A percentile compares a stretch with the other conserved stretches of the same genome.
Evolutionary conservation across 148 eudicot genomes (phyloP).

Genomic region (Camellia granthamiana): DNA sequence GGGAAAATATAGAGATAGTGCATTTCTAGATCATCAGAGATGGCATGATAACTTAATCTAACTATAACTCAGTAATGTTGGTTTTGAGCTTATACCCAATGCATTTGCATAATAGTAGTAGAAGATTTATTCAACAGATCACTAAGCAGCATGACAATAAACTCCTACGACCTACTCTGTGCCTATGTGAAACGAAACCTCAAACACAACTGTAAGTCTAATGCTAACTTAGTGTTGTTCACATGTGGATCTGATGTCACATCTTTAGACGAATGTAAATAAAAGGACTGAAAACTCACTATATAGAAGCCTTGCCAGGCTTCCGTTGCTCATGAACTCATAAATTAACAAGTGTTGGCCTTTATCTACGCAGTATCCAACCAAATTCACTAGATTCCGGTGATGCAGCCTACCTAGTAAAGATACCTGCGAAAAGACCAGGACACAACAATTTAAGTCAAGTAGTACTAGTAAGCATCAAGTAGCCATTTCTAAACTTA

Average conservation of each 20-base stretch:
- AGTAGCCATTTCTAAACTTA: background rate
- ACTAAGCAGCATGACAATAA: conserved; percentile 4
- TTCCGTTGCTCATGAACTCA: conserved; percentile 97
- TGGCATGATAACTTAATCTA: background rate
- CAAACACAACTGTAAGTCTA: background rate
- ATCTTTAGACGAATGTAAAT: background rate
- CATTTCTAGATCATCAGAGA: background rate
- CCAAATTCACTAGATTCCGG: conserved; percentile 92
- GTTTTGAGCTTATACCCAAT: background rate
- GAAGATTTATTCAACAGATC: background rate
- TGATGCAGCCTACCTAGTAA: conserved; percentile 92
- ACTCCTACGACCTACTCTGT: background rate
- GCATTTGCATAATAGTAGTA: background rate
- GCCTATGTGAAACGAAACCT: background rate
- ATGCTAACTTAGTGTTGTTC: background rate
- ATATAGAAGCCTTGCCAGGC: conserved; percentile 78
- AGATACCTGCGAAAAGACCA: conserved; percentile 61
- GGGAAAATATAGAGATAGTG: background rate
- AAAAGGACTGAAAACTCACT: conserved; percentile 38
- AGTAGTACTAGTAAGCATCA: background rate
- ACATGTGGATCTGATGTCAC: background rate
- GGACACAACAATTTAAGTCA: background rate
- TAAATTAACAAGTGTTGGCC: conserved; percentile 86
- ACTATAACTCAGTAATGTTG: background rate
- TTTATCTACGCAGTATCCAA: conserved; percentile 96